Base-by-base conservation (phyloP, 345 rosid species). In the Eucalyptus viminalis region DNA sequence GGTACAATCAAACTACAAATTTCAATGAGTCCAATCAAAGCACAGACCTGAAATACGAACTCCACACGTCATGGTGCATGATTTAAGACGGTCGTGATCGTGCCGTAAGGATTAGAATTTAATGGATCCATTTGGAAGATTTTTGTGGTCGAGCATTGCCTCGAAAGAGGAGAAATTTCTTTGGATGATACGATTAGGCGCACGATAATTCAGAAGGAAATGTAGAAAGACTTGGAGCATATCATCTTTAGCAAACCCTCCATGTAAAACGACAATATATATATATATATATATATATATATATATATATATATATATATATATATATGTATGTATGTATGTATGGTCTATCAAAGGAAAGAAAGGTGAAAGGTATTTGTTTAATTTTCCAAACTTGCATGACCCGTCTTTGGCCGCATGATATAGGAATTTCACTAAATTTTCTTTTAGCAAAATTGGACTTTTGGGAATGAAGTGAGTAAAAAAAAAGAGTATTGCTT, bases 251-350 rank as follows among this genome's bases (percentile, higher is more conserved):
- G 65, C n/a, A 0, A 58, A 58, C n/a, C 29, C 7, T 58, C 65
- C 2, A 58, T 4, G 29, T 9, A 0, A 24, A 58, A 22, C 29
- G 13, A 58, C 62, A 10, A 24, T 8, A 7, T 54, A 0, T 1
- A 40, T 40, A 0, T 17, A 4, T 4, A 3, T 2, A 21, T 56
- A 58, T 58, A 5, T 58, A 34, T 34, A 34, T 34, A 34, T 34
- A 34, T 40, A 0, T 17, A 4, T 4, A 3, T 2, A 21, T 56
- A 58, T 58, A 5, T 58, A 21, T 56, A 58, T 58, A 5, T 58
- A 34, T 34, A 34, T 34, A 34, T 34, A 34, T 40, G 0, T 17
- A 4, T 4, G 1, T 2, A 21, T 56, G 25, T 58, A 5, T 58
- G n/a, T 22, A 58, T 58, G n/a, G 29, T 58, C 13, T 10, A 25